Base-by-base conservation (phyloP, 2,329 filamentous ascomycete species). In the Penicillium sp. region DNA sequence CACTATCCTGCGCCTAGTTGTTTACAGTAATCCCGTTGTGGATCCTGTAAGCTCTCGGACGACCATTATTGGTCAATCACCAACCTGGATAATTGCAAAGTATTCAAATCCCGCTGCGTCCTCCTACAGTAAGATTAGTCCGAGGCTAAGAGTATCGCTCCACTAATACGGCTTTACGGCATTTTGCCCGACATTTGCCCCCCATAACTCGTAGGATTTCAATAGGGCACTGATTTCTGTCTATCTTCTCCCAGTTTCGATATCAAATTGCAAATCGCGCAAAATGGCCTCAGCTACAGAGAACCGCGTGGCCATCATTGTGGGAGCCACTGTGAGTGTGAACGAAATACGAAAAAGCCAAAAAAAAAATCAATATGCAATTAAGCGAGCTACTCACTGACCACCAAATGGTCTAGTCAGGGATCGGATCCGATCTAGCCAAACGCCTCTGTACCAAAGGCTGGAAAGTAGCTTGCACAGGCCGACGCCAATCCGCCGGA, bases 341-440 rank as follows among this genome's bases (percentile, higher is more conserved):
- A 41, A 35, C 42, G 51, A 49, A 9, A 23, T 26, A 35, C 14
- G 15, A 8, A 46, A n/a, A 40, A 27, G 23, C 23, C 35, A 31
- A 33, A 31, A 18, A 20, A 31, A 33, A 31, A 18, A 20, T 23
- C 14, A 12, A 33, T 15, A 23, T 20, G 3, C 20, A 23, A n/a
- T n/a, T 15, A 25, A 7, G 11, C n/a, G 31, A n/a, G 9, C 20
- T 29, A 26, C 41, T 35, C 14, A 43, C 50, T 53, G 18, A 58
- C 47, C n/a, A 51, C 9, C 33, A 8, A 45, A 8, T 42, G 27
- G 22, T 40, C 37, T 58, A 81, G 78, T 80, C 77, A 8, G 79
- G 79, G 8, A 81, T 82, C 49, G 79, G 79, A 31, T 65, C 60
- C 46, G 76, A 75, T 52, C 63, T 82, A 2, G 69, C 74, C 29